Evolutionary conservation across 495 filamentous ascomycete genomes (phyloP), one percentile per base, ranked within the genome.

Genomic region (Daldinia grandis): DNA sequence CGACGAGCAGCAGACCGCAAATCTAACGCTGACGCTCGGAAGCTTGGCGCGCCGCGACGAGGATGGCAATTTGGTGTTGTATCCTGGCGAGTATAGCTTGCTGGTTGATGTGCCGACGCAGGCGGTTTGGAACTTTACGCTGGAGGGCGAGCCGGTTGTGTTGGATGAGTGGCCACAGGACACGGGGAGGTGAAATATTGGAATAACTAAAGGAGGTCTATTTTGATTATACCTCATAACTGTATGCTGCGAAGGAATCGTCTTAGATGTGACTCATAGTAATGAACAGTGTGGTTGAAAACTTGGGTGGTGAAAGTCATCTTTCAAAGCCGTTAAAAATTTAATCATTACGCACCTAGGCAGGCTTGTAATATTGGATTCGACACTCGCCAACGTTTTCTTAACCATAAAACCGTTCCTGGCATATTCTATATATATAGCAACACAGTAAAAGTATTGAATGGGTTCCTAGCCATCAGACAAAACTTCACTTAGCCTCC

Each of bases 81-180:
- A 88, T 73, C 89, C 89, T 0, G 90, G 90, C 0, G 73, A 76
- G 5, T 92, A 92, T 73, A 80, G 79, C 15, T 44, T 92, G 63
- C 74, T 85, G 24, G 65, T 92, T 66, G 88, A 90, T 58, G 68
- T 75, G 58, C 68, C 72, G 37, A 72, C 75, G 17, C 71, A 77
- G 54, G 69, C 69, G 14, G 65, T 47, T 31, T 70, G 77, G 62
- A 77, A 72, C 25, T 83, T 86, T 65, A 77, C 68, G 19, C 69
- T 87, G 58, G 76, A 68, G 9, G 84, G 85, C 28, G 73, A 83
- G 28, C 68, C 77, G 55, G 72, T 71, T 17, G 75, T 79, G 60
- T 44, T 87, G 71, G 83, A 86, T 68, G 59, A 76, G 59, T 86
- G 78, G 77, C 85, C 85, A 44, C 77, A 77, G 66, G 71, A 73